Evolutionary conservation across 2,329 filamentous ascomycete species (phyloP).

Genomic region (Aspergillus puulaauensis): DNA sequence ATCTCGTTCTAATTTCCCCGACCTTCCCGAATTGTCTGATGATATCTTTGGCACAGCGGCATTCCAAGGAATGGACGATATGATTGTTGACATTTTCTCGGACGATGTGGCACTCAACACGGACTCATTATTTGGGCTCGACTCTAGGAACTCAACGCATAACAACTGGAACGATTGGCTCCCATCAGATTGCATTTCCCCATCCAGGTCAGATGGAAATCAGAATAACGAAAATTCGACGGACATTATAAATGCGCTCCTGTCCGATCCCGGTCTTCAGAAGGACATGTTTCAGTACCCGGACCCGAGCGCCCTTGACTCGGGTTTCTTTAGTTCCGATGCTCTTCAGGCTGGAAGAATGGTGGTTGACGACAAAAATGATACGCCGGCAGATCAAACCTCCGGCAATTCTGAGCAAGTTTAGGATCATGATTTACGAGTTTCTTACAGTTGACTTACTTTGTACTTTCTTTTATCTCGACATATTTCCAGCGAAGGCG

Average conservation of each 20-base stretch:
- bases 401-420: constrained; percentile 14
- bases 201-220: constrained; percentile 26
- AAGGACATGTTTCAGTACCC: constrained; percentile 34
- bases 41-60: constrained; percentile 25
- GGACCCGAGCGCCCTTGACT: constrained; percentile 32
- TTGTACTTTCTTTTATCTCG: not conserved
- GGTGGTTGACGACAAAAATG: constrained; percentile 23
- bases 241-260: constrained; percentile 36
- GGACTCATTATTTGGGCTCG: constrained; percentile 30
- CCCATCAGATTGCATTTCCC: constrained; percentile 35
- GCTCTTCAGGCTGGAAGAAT: constrained; percentile 27
- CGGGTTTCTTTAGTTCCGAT: constrained; percentile 38
- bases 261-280: constrained; percentile 33
- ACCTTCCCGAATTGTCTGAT: constrained; percentile 21
- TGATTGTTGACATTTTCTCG: constrained; percentile 40
- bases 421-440: constrained; percentile 20
- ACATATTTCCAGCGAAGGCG: constrained; percentile 18
- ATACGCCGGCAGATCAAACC: constrained; percentile 15
- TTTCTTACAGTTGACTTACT: constrained; percentile 13
- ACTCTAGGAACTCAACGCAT: constrained; percentile 22
- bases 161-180: constrained; percentile 41
- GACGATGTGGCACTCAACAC: constrained; percentile 28
- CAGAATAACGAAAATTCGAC: constrained; percentile 24
- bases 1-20: constrained; percentile 17
- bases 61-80: constrained; percentile 34